Percentiles rank a stretch among this genome's conserved stretches.
Conservation (phyloP, 495 filamentous ascomycete genomes). For the Annulohypoxylon nitens region DNA sequence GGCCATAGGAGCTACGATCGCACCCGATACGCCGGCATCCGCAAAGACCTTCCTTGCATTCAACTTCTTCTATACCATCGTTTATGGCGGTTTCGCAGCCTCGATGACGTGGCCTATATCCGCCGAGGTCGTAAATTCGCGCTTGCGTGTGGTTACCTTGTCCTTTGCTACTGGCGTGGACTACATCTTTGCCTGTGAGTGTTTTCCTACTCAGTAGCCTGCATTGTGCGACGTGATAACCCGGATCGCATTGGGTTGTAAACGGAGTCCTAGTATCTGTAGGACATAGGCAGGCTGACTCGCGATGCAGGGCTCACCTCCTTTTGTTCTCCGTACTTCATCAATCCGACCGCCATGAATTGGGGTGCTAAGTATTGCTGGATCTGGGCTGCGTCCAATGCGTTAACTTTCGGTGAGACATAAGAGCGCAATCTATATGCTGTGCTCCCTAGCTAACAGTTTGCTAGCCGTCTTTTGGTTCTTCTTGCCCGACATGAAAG, state of each 20-base stretch:
- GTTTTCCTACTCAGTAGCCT: not conserved
- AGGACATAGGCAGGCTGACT: constrained; percentile 21
- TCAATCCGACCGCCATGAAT: constrained; percentile 56
- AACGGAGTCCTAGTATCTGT: not conserved
- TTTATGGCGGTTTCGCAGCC: constrained; percentile 59
- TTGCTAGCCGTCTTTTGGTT: constrained; percentile 42
- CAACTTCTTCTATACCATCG: constrained; percentile 49
- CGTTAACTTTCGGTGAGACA: constrained; percentile 44
- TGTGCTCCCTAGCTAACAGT: constrained; percentile 15
- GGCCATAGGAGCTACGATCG: constrained; percentile 44
- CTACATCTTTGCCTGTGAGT: constrained; percentile 56
- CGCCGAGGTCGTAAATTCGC: constrained; percentile 55
- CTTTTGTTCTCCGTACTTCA: constrained; percentile 57
- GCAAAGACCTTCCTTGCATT: constrained; percentile 61
- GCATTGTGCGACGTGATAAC: constrained; percentile 10
- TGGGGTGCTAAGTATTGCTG: constrained; percentile 60
- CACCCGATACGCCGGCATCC: constrained; percentile 55
- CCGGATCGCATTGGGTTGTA: not conserved
- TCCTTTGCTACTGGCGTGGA: constrained; percentile 57
- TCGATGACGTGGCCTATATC: constrained; percentile 60
- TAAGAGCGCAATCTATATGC: not conserved
- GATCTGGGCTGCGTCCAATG: constrained; percentile 56
- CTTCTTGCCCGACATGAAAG: constrained; percentile 50
- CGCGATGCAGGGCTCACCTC: constrained; percentile 49
- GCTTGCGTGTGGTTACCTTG: constrained; percentile 58